A percentile compares a stretch with the other conserved stretches of the same genome.
These are phyloP conservation scores for Heterobasidion irregulare DNA, from an alignment of 1,284 basidiomycete genomes.

Conservation along the genomic window DNA sequence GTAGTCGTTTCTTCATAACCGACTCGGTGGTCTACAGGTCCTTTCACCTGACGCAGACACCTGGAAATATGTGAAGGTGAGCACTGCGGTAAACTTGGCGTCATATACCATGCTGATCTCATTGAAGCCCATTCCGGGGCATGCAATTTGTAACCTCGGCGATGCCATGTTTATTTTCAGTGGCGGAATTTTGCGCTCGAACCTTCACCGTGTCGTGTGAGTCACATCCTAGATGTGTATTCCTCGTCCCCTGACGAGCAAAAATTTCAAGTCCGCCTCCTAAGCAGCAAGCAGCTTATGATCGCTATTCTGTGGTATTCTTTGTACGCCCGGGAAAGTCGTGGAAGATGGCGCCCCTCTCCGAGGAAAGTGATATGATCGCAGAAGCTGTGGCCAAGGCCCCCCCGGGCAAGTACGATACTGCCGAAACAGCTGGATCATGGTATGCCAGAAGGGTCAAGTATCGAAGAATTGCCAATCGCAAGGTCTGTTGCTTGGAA, in stretches of 20 bases:
- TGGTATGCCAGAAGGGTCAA: constrained; percentile 12
- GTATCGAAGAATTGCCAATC: constrained; percentile 1
- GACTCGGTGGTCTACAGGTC: constrained; percentile 66
- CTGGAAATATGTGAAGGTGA: constrained; percentile 64
- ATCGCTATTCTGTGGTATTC: constrained; percentile 27
- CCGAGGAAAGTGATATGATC: constrained; percentile 15
- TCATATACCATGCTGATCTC: background rate
- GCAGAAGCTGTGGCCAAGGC: constrained; percentile 16
- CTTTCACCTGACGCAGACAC: constrained; percentile 50
- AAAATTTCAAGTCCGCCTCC: constrained; percentile 17
- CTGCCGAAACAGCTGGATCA: constrained; percentile 17
- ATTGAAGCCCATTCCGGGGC: constrained; percentile 24
- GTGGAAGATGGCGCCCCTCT: constrained; percentile 15
- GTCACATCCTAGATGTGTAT: background rate
- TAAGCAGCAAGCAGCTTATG: constrained; percentile 19
- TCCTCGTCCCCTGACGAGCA: background rate
- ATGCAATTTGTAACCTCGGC: constrained; percentile 22
- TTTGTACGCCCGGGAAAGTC: constrained; percentile 25
- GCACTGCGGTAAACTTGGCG: background rate
- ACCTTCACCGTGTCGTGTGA: constrained; percentile 25
- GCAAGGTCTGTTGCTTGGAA: background rate
- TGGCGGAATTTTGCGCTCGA: constrained; percentile 29
- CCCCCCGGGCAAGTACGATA: constrained; percentile 13
- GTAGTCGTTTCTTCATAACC: constrained; percentile 62
- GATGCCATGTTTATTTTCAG: constrained; percentile 34